Evolutionary conservation across 1,284 basidiomycete species (phyloP).

Genomic region (Cutaneotrichosporon sp.): DNA sequence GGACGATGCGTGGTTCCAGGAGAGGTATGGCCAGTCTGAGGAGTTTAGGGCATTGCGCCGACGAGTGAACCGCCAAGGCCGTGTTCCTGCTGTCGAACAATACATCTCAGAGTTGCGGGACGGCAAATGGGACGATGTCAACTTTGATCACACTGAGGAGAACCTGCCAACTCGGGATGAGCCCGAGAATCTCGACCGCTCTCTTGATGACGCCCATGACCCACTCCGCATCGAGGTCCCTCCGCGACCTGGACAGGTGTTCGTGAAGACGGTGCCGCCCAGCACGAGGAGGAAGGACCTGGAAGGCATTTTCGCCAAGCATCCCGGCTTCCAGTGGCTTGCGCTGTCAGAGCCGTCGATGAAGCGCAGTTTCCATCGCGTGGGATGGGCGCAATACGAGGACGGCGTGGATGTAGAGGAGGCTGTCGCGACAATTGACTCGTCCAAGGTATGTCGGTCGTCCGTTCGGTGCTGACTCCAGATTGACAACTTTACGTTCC

Average conservation of each 20-base stretch:
- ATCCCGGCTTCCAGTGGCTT: conserved; percentile 58
- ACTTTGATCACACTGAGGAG: conserved; percentile 33
- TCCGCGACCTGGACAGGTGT: conserved; percentile 78
- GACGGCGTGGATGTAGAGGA: conserved; percentile 73
- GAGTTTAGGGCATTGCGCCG: conserved; percentile 65
- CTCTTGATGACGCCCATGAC: conserved; percentile 57
- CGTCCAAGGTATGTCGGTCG: conserved; percentile 65
- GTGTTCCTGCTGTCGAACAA: conserved; percentile 63
- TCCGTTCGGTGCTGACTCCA: conserved; percentile 39
- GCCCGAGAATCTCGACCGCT: conserved; percentile 35
- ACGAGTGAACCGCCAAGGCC: conserved; percentile 72
- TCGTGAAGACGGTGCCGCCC: conserved; percentile 88
- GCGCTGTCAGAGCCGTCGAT: conserved; percentile 83
- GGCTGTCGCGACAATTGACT: conserved; percentile 66
- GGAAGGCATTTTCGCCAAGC: conserved; percentile 63
- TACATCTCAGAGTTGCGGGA: conserved; percentile 73
- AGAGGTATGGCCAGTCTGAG: conserved; percentile 76
- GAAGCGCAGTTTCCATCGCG: conserved; percentile 83
- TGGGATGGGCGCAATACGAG: conserved; percentile 81
- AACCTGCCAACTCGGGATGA: conserved; percentile 29
- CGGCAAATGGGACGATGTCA: conserved; percentile 71
- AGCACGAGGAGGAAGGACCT: conserved; percentile 79
- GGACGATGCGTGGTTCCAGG: conserved; percentile 87
- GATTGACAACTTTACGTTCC: conserved; percentile 89
- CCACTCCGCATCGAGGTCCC: conserved; percentile 56